These are phyloP conservation scores for Erodium maritimum DNA, from an alignment of 345 rosid genomes.

Conservation along the genomic window DNA sequence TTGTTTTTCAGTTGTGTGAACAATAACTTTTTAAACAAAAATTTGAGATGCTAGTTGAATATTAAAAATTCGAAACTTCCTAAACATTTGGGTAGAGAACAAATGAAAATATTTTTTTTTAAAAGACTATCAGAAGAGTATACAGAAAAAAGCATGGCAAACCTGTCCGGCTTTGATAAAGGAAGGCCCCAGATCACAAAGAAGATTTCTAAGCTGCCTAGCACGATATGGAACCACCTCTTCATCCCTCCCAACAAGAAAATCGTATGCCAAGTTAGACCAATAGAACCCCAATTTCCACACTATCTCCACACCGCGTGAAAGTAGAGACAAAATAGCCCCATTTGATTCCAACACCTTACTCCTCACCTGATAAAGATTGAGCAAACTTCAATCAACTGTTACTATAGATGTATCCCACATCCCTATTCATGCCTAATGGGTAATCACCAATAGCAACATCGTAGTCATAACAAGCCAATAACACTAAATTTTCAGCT, in stretches of 20 bases:
- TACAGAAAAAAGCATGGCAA: conserved; percentile 6
- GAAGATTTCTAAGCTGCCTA: conserved; percentile 78
- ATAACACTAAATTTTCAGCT: background rate
- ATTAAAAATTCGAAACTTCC: background rate
- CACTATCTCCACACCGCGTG: conserved; percentile 80
- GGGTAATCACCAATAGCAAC: background rate
- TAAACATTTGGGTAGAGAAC: too few relatives aligned
- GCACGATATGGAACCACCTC: conserved; percentile 90
- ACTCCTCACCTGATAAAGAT: conserved; percentile 51
- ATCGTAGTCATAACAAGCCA: background rate
- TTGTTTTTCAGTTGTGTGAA: too few relatives aligned
- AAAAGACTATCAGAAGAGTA: background rate
- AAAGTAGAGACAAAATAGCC: conserved; percentile 44
- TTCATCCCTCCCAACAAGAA: conserved; percentile 72
- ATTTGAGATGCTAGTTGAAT: background rate
- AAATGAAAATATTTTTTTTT: too few relatives aligned
- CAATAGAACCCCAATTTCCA: conserved; percentile 88
- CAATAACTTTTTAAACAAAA: too few relatives aligned
- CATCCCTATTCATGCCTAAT: background rate
- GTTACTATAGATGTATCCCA: background rate
- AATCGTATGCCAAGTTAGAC: conserved; percentile 79
- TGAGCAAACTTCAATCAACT: background rate
- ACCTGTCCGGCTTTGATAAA: conserved; percentile 98
- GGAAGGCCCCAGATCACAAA: conserved; percentile 93
- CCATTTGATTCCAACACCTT: conserved; percentile 79